Evolutionary conservation across 495 filamentous ascomycete species (phyloP), one percentile per base, ranked within the genome.

Genomic region (Neurospora hispaniola): DNA sequence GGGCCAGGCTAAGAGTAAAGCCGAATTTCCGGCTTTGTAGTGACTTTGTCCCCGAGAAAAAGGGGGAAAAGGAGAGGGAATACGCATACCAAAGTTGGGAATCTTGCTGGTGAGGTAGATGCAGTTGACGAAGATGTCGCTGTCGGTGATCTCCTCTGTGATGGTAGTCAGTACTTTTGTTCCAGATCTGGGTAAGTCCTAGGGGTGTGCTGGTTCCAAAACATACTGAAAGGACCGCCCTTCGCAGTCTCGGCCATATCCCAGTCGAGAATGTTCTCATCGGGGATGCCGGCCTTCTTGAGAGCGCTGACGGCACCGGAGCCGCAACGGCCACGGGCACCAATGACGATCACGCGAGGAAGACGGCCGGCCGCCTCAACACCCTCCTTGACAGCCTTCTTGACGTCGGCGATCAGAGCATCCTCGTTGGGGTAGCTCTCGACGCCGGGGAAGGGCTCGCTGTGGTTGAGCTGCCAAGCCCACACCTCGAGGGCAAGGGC

Each of bases 191-290:
- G 40, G 3, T 10, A 41, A 9, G n/a, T 41, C 40, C 40, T 41
- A 41, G 40, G 40, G 40, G 40, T 41, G 40, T 41, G 40, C 9
- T 10, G 40, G 43, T 20, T 46, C 10, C 42, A n/a, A n/a, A 7
- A 77, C 79, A 68, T 70, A 80, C 79, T 80, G 85, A 97, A 98
- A 35, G 95, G 95, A 16, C 95, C 95, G 40, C 92, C 90, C 78
- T 87, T 87, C 4, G 82, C 85, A n/a, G 95, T 98, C 88, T 98
- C 96, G 2, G 85, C 89, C 82, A 99, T 87, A 85, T 98, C 96
- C 95, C 95, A 98, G 85, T 94, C 89, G 76, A 95, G 81, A 75
- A 97, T 89, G 75, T 92, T 88, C 73, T 88, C 87, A 20, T 90
- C 87, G 12, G 90, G 88, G 41, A 97, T 84, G 62, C 94, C 95